A percentile compares a stretch with the other conserved stretches of the same genome.
These are phyloP conservation scores for Sporodiniella umbellata DNA, from an alignment of 371 early-diverging fungal species.

Conservation along the genomic window DNA sequence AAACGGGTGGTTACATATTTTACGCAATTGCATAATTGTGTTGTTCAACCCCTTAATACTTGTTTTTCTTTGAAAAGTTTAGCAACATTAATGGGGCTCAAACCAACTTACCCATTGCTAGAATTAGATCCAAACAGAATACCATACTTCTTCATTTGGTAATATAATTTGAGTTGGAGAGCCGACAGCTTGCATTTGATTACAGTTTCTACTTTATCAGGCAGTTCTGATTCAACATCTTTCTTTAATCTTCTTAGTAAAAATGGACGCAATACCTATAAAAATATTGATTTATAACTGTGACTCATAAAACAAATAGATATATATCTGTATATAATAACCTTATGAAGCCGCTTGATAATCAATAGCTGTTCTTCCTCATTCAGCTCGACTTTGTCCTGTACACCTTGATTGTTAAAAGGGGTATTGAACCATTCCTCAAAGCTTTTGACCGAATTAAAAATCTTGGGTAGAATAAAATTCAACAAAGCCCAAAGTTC, in stretches of 20 bases:
- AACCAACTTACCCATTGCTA: constrained; percentile 54
- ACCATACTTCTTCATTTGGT: constrained; percentile 73
- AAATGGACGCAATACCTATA: constrained; percentile 89
- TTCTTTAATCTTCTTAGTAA: constrained; percentile 97
- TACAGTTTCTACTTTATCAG: constrained; percentile 98
- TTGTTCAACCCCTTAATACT: constrained; percentile 90
- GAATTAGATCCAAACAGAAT: constrained; percentile 58
- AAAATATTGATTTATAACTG: neutral
- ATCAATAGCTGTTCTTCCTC: constrained; percentile 98
- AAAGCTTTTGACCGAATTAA: constrained; percentile 93
- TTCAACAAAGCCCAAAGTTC: constrained; percentile 99
- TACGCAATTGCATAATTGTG: constrained; percentile 98
- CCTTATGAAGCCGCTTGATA: constrained; percentile 95
- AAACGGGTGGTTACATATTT: constrained; percentile 99
- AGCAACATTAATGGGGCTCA: too few species aligned
- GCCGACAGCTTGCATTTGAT: constrained; percentile 92
- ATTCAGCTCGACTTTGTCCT: constrained; percentile 85
- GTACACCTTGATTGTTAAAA: constrained; percentile 81
- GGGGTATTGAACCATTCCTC: constrained; percentile 99
- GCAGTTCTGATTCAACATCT: constrained; percentile 98
- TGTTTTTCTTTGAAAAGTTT: constrained; percentile 34
- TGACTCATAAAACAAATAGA: too few species aligned
- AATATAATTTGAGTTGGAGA: constrained; percentile 76
- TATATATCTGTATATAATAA: constrained; percentile 1
- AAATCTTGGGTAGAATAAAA: constrained; percentile 95